Evolutionary conservation across 495 filamentous ascomycete genomes (phyloP).

Genomic region (Podospora comata): DNA sequence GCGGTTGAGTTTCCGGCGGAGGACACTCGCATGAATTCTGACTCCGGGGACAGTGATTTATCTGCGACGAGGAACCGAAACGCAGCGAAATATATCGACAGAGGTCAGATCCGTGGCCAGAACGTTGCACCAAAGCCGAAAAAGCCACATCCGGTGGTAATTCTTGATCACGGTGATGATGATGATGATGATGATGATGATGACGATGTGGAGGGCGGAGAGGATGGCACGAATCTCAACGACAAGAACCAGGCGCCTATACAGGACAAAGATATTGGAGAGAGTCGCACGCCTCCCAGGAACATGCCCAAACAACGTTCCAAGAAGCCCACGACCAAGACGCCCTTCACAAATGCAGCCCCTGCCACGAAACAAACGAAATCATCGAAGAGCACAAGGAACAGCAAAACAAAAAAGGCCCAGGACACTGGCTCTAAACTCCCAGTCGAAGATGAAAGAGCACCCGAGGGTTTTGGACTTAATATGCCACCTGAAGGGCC

Average conservation of each 20-base stretch:
- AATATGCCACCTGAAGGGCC: conserved; percentile 22
- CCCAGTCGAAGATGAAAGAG: background rate
- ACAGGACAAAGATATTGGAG: background rate
- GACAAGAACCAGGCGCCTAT: background rate
- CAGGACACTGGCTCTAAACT: background rate
- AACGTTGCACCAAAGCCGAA: background rate
- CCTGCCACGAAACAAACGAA: background rate
- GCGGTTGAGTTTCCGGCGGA: background rate
- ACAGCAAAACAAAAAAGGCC: background rate
- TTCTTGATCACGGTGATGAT: background rate
- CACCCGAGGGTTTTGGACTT: background rate
- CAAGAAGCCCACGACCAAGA: background rate
- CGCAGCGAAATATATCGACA: background rate
- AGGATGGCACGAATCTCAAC: background rate
- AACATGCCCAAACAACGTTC: background rate
- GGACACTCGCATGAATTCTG: background rate
- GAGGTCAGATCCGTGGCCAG: background rate
- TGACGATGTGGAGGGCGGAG: background rate
- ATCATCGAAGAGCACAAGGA: background rate
- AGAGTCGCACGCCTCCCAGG: background rate
- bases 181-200: background rate
- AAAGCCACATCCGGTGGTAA: background rate
- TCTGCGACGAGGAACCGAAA: background rate
- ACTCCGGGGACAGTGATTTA: background rate
- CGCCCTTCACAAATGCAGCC: background rate